Base-by-base conservation (phyloP, 129 eudicot species). In the Pseudognaphalium luteoalbum region DNA sequence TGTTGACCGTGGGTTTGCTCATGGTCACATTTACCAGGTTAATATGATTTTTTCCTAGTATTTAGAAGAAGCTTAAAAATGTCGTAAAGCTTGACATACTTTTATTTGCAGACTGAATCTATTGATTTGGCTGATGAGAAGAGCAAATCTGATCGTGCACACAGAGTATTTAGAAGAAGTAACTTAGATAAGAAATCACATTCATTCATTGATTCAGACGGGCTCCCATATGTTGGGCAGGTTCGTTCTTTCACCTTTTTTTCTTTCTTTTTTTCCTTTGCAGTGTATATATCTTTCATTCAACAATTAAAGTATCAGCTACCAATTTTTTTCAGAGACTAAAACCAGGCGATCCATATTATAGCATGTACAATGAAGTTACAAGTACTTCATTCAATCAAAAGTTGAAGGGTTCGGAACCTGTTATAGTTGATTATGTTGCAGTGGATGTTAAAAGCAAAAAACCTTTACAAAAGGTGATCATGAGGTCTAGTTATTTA, bases 21-120 rank as follows among this genome's bases (percentile, higher is more conserved):
- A 92, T 84, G 98, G 93, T 60, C 85, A 88, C 76, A 87, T 91
- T 81, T 94, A 94, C 80, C 97, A 94, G 98, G 98, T 94, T 67
- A 68, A 22, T 51, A 7, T 28, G 6, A 14, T 12, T 32, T 12
- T n/a, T 57, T 35, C 28, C 1, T 35, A 21, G 39, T 30, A 37
- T 37, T 21, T 22, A 25, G 17, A 7, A 59, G 44, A 73, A 58
- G 6, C 69, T 8, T 41, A 29, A 58, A 47, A 47, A n/a, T 19
- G 21, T 39, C 11, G 54, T 57, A 61, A 44, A 70, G 69, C 69
- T 50, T 62, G 15, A 47, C 44, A 15, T 16, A 17, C 12, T 61
- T 29, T 29, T 69, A 29, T 72, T 68, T 84, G 83, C 96, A 94
- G 97, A 94, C 98, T 2, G 97, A 94, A 81, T 83, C 90, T 41